Conservation (phyloP, 148 eudicot genomes). For the Fagopyrum esculentum region DNA sequence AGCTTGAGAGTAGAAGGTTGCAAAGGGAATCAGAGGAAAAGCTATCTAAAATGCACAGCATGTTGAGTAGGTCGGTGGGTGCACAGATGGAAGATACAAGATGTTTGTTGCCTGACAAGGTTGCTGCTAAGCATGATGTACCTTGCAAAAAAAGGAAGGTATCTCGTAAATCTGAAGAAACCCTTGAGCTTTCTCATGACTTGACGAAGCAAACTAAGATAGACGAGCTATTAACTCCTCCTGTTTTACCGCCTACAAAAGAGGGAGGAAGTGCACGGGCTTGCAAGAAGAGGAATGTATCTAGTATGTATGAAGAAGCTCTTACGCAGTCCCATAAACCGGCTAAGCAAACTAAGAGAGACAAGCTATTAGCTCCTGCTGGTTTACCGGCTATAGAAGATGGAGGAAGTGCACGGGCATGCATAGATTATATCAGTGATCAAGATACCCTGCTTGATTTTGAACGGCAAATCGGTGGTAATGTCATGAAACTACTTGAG, state of each 20-base stretch:
- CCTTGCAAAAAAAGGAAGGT: constrained; percentile 38
- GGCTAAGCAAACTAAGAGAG: no score
- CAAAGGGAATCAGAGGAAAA: constrained; percentile 37
- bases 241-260: constrained; percentile 16
- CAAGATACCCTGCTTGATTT: constrained; percentile 18
- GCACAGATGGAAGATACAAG: constrained; percentile 25
- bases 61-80: constrained; percentile 24
- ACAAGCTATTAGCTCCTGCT: no score
- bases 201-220: not conserved
- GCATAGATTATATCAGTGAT: constrained; percentile 22
- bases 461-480: constrained; percentile 27
- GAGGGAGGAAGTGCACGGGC: constrained; percentile 7
- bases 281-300: no score
- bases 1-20: constrained; percentile 36
- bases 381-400: no score
- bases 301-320: no score
- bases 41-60: constrained; percentile 26
- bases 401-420: not conserved
- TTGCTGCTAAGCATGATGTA: constrained; percentile 18
- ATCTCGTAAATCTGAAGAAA: constrained; percentile 21
- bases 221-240: constrained; percentile 12
- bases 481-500: constrained; percentile 65
- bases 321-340: no score
- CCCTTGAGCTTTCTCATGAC: constrained; percentile 17
- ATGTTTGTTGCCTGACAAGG: constrained; percentile 13